phyloP scores from a whole-genome alignment of 116 monocot genomes.

The Posidonia oceanica region DNA sequence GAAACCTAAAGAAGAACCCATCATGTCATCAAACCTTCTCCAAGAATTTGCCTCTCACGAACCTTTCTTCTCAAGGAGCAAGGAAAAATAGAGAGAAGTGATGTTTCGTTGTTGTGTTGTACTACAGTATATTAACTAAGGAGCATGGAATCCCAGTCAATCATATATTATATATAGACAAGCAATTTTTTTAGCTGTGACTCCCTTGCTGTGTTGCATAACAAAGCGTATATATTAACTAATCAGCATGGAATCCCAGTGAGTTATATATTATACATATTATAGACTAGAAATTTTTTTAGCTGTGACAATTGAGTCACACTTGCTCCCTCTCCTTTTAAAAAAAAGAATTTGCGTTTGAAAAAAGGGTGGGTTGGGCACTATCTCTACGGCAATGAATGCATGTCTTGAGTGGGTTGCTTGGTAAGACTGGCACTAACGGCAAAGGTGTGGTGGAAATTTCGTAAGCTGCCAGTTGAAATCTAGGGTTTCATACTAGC shows the following conservation, averaged over 20 bases:
- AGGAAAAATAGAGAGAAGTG: background rate
- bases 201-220: background rate
- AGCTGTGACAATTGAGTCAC: background rate
- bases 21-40: background rate
- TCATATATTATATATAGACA: no score
- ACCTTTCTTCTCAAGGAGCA: background rate
- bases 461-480: background rate
- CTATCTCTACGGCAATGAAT: slow-evolving; percentile 9
- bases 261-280: background rate
- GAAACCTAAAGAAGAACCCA: slow-evolving; percentile 3
- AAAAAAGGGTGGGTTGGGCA: background rate
- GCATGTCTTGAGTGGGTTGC: slow-evolving; percentile 10
- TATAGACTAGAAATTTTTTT: background rate
- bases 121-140: no score
- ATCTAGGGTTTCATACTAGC: background rate
- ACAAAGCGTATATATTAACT: background rate
- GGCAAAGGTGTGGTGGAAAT: no score
- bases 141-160: no score
- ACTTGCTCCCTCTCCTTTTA: background rate
- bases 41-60: background rate
- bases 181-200: background rate
- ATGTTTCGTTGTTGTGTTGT: background rate
- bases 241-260: slow-evolving; percentile 4
- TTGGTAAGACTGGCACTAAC: slow-evolving; percentile 1
- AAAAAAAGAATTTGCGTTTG: background rate